phyloP scores from a whole-genome alignment of 2,329 filamentous ascomycete genomes.

The Scedosporium minutisporum region DNA sequence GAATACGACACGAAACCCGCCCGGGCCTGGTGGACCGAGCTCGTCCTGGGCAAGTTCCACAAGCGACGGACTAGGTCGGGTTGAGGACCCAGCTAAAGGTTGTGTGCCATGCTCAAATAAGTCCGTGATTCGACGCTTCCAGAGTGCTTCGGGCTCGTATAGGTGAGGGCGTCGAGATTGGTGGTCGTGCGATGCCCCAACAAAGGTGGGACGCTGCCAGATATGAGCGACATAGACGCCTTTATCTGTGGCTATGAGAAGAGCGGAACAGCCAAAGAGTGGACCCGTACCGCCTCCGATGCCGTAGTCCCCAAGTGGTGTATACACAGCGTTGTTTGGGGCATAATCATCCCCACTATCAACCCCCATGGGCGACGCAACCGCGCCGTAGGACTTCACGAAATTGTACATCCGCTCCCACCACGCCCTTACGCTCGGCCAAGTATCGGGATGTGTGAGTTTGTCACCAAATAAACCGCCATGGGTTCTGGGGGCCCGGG shows the following conservation, averaged over 20 bases:
- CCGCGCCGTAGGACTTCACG: constrained; percentile 11
- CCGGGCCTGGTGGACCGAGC: not conserved
- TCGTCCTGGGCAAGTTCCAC: not conserved
- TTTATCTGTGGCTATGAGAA: not conserved
- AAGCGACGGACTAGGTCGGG: not conserved
- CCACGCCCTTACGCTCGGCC: not conserved
- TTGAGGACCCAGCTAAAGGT: not conserved
- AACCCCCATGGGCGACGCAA: not conserved
- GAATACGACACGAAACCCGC: not conserved
- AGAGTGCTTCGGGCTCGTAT: not conserved
- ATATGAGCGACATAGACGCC: constrained; percentile 3
- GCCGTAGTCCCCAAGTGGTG: not conserved
- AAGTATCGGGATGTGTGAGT: not conserved
- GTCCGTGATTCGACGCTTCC: not conserved
- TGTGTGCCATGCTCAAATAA: not conserved
- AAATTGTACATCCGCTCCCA: constrained; percentile 29
- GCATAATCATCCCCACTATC: not conserved
- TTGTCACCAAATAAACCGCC: not conserved
- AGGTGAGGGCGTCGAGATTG: not conserved
- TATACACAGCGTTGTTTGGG: not conserved
- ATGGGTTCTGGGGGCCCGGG: not conserved
- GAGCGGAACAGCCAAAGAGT: not conserved
- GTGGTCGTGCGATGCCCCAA: not conserved
- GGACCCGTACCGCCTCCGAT: not conserved
- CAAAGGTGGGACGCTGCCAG: constrained; percentile 5